Percentiles rank a stretch among this genome's conserved stretches.
These are phyloP conservation scores for Diaporthe sp. DNA, from an alignment of 2,329 filamentous ascomycete genomes.

Conservation along the genomic window DNA sequence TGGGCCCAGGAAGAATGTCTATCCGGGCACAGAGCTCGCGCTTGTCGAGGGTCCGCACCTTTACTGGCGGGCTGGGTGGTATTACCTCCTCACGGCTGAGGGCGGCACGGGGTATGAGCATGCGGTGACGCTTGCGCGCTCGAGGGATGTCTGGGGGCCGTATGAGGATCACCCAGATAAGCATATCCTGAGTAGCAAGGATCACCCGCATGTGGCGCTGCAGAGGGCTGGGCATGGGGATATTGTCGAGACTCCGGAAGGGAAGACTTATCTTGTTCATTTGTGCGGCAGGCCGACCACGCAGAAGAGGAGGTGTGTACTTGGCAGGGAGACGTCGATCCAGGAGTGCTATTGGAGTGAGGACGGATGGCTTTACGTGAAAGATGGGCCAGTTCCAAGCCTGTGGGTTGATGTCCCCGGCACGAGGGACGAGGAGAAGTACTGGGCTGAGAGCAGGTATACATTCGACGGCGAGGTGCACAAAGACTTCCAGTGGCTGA, in stretches of 20 bases:
- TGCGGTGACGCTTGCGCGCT: slow-evolving; percentile 70
- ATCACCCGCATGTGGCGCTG: slow-evolving; percentile 61
- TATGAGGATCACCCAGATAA: slow-evolving; percentile 73
- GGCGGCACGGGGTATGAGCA: slow-evolving; percentile 74
- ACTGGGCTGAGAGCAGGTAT: slow-evolving; percentile 65
- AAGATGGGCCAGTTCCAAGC: slow-evolving; percentile 68
- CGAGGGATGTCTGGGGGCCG: slow-evolving; percentile 68
- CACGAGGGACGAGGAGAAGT: slow-evolving; percentile 59
- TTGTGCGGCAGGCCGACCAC: slow-evolving; percentile 65
- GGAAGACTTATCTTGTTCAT: slow-evolving; percentile 67
- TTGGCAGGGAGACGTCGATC: slow-evolving; percentile 69
- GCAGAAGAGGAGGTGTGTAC: slow-evolving; percentile 64
- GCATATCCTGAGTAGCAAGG: slow-evolving; percentile 68
- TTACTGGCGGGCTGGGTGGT: slow-evolving; percentile 70
- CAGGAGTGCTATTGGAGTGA: slow-evolving; percentile 71
- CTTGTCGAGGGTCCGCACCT: slow-evolving; percentile 71
- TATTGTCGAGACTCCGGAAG: slow-evolving; percentile 66
- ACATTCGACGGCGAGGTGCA: slow-evolving; percentile 61
- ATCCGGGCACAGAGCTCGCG: slow-evolving; percentile 66
- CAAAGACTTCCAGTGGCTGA: slow-evolving; percentile 70
- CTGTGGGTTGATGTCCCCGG: slow-evolving; percentile 66
- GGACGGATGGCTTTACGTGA: slow-evolving; percentile 74
- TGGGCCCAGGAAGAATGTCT: slow-evolving; percentile 69
- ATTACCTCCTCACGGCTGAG: slow-evolving; percentile 72
- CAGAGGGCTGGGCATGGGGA: slow-evolving; percentile 68